Percentiles rank a stretch among this genome's conserved stretches.
Conservation (phyloP, 2,329 filamentous ascomycete genomes). For the Colletotrichum brevisporum region DNA sequence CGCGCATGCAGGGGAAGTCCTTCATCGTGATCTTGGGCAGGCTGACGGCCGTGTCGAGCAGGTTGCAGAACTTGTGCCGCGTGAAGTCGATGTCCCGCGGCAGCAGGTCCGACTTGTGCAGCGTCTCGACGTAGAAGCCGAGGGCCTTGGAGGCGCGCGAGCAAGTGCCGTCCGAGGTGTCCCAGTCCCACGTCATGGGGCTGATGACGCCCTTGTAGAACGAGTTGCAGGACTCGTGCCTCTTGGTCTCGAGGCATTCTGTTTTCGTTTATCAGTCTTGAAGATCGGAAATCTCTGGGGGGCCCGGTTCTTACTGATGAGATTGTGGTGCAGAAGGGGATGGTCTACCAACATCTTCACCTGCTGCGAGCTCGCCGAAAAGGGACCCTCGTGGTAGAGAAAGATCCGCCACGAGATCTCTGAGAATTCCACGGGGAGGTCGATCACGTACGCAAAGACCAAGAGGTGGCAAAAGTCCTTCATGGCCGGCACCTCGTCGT, state of each 20-base stretch:
- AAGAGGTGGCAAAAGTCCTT: slow-evolving; percentile 40
- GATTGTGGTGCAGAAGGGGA: slow-evolving; percentile 38
- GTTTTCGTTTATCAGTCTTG: background rate
- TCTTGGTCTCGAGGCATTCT: slow-evolving; percentile 36
- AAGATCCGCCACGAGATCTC: slow-evolving; percentile 41
- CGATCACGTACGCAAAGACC: slow-evolving; percentile 41
- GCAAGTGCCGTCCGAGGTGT: slow-evolving; percentile 28
- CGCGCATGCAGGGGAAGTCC: slow-evolving; percentile 25
- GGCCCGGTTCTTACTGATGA: slow-evolving; percentile 26
- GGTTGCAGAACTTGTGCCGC: slow-evolving; percentile 38
- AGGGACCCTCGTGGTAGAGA: slow-evolving; percentile 39
- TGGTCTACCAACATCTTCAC: slow-evolving; percentile 35
- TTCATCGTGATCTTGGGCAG: slow-evolving; percentile 33
- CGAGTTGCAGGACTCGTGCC: slow-evolving; percentile 36
- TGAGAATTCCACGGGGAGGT: slow-evolving; percentile 38
- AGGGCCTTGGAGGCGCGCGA: slow-evolving; percentile 36
- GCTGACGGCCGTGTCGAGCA: slow-evolving; percentile 27
- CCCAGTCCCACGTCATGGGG: slow-evolving; percentile 33
- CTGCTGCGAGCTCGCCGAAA: slow-evolving; percentile 27
- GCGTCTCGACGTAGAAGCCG: slow-evolving; percentile 34
- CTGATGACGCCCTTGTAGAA: slow-evolving; percentile 37
- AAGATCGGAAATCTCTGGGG: background rate
- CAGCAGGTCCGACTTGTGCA: slow-evolving; percentile 33
- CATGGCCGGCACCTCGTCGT: slow-evolving; percentile 32
- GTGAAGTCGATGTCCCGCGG: slow-evolving; percentile 40